Evolutionary conservation across 306 rosid genomes (phyloP).

Genomic region (Abrus precatorius): DNA sequence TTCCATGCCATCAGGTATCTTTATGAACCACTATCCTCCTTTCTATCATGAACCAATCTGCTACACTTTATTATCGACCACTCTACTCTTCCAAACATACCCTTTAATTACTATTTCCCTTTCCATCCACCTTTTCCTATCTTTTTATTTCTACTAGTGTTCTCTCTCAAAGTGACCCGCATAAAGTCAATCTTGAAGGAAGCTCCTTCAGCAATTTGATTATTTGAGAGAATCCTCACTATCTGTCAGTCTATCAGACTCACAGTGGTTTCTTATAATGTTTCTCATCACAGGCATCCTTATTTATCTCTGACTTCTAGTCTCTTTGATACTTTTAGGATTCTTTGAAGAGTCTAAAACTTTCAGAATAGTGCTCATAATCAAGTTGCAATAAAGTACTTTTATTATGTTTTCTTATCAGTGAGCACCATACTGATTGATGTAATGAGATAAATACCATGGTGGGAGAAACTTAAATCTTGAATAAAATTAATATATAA

Average conservation of each 20-base stretch:
- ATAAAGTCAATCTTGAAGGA: slow-evolving; percentile 16
- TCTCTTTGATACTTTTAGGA: neutral
- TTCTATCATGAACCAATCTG: neutral
- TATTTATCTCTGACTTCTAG: neutral
- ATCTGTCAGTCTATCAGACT: neutral
- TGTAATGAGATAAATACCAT: neutral
- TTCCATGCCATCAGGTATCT: neutral
- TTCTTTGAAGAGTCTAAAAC: neutral
- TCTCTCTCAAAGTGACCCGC: slow-evolving; percentile 25
- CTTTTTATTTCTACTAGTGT: slow-evolving; percentile 1
- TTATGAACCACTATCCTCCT: slow-evolving; percentile 1
- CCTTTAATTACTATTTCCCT: neutral
- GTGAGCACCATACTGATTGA: neutral
- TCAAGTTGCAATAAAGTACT: neutral
- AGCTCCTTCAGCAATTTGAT: slow-evolving; percentile 15
- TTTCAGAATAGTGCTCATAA: neutral
- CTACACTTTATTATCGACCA: slow-evolving; percentile 12
- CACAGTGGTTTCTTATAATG: neutral
- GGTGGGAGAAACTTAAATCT: neutral
- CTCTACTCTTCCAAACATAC: neutral
- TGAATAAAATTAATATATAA: too few species aligned
- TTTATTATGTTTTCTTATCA: neutral
- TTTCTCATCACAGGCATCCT: neutral
- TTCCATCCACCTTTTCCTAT: neutral
- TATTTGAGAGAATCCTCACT: slow-evolving; percentile 1